Conservation (phyloP, 164 flowering plant genomes). For the Vitis riparia region DNA sequence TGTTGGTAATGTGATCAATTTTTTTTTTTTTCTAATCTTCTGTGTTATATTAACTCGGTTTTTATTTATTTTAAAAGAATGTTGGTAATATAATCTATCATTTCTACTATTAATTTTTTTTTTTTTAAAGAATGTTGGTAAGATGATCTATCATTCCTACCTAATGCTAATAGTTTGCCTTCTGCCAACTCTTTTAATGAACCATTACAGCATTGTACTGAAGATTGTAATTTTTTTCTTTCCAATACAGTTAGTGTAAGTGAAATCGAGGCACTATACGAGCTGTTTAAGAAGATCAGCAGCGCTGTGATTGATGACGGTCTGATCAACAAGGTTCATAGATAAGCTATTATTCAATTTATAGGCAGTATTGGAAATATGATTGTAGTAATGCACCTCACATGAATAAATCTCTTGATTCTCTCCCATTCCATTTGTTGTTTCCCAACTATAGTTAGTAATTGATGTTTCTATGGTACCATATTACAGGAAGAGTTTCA, state of each 20-base stretch:
- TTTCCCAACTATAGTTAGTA: background rate
- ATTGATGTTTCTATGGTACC: background rate
- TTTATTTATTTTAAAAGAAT: no score
- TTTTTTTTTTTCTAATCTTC: no score
- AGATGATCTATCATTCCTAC: background rate
- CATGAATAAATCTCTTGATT: background rate
- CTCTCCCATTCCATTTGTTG: background rate
- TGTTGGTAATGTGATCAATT: no score
- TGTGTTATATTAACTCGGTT: no score
- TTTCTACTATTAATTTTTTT: no score
- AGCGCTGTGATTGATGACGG: slow-evolving; percentile 92
- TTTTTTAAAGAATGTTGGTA: no score
- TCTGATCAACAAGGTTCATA: slow-evolving; percentile 71
- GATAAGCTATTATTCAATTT: background rate
- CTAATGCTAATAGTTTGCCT: background rate
- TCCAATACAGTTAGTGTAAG: slow-evolving; percentile 80
- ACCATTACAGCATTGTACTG: background rate
- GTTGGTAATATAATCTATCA: no score
- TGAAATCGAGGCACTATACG: slow-evolving; percentile 83
- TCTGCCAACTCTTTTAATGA: background rate
- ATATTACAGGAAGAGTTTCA: slow-evolving; percentile 78
- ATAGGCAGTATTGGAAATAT: background rate
- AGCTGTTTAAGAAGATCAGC: slow-evolving; percentile 89
- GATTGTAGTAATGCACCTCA: background rate
- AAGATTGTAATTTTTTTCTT: slow-evolving; percentile 3